Percentiles rank a stretch among this genome's conserved stretches.
phyloP scores from a whole-genome alignment of 164 flowering plant species.

The Platanus orientalis region DNA sequence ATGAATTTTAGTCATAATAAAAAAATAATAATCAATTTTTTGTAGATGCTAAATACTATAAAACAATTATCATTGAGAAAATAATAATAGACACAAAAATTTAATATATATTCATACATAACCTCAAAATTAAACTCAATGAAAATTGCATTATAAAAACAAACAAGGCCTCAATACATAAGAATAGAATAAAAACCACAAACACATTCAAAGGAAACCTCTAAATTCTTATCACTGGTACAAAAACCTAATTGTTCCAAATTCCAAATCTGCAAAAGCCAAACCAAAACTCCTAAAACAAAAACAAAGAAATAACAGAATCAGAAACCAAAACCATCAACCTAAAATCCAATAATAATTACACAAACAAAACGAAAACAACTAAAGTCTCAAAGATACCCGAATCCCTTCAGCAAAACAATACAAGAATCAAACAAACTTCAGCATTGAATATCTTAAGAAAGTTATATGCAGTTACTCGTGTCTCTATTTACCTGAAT shows the following conservation, averaged over 20 bases:
- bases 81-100: too few species aligned
- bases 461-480: neutral
- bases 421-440: neutral
- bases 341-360: neutral
- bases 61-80: neutral
- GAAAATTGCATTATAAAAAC: too few species aligned
- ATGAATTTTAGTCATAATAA: neutral
- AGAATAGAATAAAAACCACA: neutral
- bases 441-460: neutral
- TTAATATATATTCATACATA: too few species aligned
- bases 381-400: neutral
- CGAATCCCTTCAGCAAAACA: neutral
- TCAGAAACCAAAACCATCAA: neutral
- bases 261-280: constrained; percentile 2
- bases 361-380: neutral
- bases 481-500: constrained; percentile 47
- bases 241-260: neutral
- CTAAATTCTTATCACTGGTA: neutral
- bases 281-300: neutral
- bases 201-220: neutral
- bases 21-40: too few species aligned
- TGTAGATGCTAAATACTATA: neutral
- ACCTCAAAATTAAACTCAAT: too few species aligned
- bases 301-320: neutral
- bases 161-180: neutral